These are phyloP conservation scores for Colletotrichum camelliae DNA, from an alignment of 2,329 filamentous ascomycete genomes.

Conservation along the genomic window DNA sequence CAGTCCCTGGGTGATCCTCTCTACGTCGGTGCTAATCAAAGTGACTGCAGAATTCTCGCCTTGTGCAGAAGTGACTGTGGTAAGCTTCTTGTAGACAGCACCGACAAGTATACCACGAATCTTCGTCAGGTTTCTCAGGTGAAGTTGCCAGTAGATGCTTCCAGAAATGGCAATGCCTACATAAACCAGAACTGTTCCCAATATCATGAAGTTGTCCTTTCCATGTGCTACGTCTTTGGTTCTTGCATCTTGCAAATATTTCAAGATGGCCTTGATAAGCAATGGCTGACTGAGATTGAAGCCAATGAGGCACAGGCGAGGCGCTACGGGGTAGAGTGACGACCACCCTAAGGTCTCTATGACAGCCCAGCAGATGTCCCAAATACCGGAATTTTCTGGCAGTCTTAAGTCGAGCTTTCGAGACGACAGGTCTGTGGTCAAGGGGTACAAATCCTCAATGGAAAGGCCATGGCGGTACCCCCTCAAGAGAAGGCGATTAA, in stretches of 20 bases:
- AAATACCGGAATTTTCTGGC: neutral
- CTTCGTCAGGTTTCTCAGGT: neutral
- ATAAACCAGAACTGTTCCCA: neutral
- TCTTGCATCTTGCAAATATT: neutral
- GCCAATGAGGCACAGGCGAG: neutral
- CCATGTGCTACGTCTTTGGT: neutral
- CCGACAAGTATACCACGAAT: neutral
- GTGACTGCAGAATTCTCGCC: neutral
- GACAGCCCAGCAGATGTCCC: neutral
- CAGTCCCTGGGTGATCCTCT: neutral
- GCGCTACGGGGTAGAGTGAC: rapidly evolving
- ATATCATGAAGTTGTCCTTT: neutral
- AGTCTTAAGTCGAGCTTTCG: neutral
- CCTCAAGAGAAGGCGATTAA: conserved; percentile 34
- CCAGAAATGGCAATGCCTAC: neutral
- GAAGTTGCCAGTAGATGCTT: neutral
- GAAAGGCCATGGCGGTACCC: conserved; percentile 34
- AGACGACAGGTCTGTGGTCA: neutral
- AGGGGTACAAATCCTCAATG: conserved; percentile 31
- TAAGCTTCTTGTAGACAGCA: neutral
- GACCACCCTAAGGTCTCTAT: neutral
- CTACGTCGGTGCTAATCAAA: neutral
- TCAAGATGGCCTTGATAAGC: neutral
- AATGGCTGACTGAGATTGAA: neutral
- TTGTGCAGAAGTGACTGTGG: neutral